A percentile compares a stretch with the other conserved stretches of the same genome.
These are phyloP conservation scores for Pseudoscleropodium purum DNA, from an alignment of 225 moss, liverwort and hornwort genomes.

Conservation along the genomic window DNA sequence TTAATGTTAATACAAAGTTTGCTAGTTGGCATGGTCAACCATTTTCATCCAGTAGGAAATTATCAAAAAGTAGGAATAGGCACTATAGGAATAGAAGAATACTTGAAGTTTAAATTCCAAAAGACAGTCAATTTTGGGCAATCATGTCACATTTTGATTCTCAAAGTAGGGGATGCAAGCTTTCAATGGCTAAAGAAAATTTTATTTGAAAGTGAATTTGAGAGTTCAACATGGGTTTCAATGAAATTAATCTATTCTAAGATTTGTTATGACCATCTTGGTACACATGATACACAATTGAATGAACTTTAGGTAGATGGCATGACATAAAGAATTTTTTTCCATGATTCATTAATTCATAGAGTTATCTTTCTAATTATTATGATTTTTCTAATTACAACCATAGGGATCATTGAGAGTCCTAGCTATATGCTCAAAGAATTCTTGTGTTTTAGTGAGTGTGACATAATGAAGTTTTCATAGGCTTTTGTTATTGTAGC, in stretches of 20 bases:
- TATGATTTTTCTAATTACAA: neutral
- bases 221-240: rapidly evolving
- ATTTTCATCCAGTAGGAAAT: neutral
- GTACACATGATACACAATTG: neutral
- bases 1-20: neutral
- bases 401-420: too few relatives aligned
- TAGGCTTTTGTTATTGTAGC: neutral
- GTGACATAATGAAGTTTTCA: neutral
- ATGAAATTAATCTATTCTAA: neutral
- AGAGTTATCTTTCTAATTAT: neutral
- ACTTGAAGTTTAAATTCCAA: neutral
- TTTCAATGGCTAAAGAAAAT: neutral
- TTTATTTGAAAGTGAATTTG: neutral
- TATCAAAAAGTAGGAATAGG: neutral
- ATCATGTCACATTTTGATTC: neutral
- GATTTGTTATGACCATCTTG: neutral
- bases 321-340: neutral
- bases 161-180: neutral
- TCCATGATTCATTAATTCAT: neutral
- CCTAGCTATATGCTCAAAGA: neutral
- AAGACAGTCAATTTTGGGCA: neutral
- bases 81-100: neutral
- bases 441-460: neutral
- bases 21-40: neutral
- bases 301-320: neutral